A percentile compares a stretch with the other conserved stretches of the same genome.
phyloP scores from a whole-genome alignment of 192 early-diverging fungal species.

The Podila horticola region DNA sequence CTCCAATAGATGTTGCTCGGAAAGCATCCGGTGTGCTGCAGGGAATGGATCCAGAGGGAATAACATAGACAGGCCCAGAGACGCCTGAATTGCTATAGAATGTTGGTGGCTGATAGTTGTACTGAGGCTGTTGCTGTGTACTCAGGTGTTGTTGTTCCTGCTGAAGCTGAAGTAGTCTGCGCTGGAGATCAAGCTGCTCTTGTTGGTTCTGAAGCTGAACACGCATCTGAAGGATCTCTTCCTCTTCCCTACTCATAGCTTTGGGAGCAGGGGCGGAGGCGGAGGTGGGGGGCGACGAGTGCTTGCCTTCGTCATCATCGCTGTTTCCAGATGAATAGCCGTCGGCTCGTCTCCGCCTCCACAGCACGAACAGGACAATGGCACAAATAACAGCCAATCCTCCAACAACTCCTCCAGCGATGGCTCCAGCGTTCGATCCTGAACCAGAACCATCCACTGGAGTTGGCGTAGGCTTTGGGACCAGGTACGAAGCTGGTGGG shows the following conservation, averaged over 20 bases:
- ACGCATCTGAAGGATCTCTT: not conserved
- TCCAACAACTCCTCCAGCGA: slow-evolving; percentile 34
- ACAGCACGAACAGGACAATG: slow-evolving; percentile 4
- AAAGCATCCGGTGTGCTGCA: not conserved
- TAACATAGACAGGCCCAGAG: not conserved
- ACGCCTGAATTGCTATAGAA: not conserved
- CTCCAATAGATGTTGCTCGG: not conserved
- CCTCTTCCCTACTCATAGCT: not conserved
- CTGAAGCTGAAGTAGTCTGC: not conserved
- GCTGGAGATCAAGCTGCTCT: not conserved
- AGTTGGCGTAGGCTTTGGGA: not conserved
- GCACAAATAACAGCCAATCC: slow-evolving; percentile 19
- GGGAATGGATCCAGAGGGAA: not conserved
- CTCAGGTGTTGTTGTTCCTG: not conserved
- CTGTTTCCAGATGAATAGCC: not conserved
- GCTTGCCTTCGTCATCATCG: not conserved
- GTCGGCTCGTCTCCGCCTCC: not conserved
- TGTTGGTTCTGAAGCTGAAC: not conserved
- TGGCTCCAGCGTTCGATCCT: slow-evolving; percentile 19
- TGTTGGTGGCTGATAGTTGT: not conserved
- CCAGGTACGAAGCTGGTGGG: slow-evolving; percentile 20
- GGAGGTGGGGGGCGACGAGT: not conserved
- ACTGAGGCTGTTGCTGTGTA: not conserved
- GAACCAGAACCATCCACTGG: not conserved
- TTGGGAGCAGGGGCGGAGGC: not conserved